Evolutionary conservation across 331 rosid species (phyloP).

Genomic region (Malus hybrid): DNA sequence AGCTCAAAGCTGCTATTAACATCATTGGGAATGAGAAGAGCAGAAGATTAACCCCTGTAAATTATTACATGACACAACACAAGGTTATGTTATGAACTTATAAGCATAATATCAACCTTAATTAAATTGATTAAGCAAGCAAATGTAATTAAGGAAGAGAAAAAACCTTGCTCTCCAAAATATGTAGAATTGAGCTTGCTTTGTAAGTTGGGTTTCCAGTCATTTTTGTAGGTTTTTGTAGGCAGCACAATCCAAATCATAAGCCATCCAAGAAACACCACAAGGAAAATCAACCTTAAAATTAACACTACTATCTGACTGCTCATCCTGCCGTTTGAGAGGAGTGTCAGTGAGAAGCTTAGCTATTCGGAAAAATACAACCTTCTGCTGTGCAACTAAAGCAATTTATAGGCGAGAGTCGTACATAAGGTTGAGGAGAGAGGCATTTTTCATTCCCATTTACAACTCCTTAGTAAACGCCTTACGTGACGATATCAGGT

Average conservation of each 20-base stretch:
- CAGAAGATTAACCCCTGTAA: conserved; percentile 55
- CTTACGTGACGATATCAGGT: too few species aligned
- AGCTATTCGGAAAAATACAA: background rate
- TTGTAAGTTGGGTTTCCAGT: conserved; percentile 35
- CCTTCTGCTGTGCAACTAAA: background rate
- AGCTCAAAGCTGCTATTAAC: conserved; percentile 48
- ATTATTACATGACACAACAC: too few species aligned
- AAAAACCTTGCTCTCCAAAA: conserved; percentile 54
- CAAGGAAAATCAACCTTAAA: background rate
- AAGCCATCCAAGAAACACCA: conserved; percentile 38
- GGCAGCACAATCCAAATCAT: conserved; percentile 54
- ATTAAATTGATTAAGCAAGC: background rate
- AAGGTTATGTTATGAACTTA: background rate
- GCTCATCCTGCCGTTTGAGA: background rate
- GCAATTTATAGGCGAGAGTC: background rate
- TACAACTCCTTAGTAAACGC: background rate
- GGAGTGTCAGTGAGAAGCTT: background rate
- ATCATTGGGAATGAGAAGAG: conserved; percentile 62
- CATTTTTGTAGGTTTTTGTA: conserved; percentile 28
- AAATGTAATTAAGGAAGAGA: background rate
- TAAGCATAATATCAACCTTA: too few species aligned
- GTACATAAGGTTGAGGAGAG: background rate
- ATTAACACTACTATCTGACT: background rate
- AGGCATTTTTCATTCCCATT: background rate
- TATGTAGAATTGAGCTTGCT: conserved; percentile 40